Conservation (phyloP, 2,329 filamentous ascomycete genomes). For the Colletotrichum shisoi region DNA sequence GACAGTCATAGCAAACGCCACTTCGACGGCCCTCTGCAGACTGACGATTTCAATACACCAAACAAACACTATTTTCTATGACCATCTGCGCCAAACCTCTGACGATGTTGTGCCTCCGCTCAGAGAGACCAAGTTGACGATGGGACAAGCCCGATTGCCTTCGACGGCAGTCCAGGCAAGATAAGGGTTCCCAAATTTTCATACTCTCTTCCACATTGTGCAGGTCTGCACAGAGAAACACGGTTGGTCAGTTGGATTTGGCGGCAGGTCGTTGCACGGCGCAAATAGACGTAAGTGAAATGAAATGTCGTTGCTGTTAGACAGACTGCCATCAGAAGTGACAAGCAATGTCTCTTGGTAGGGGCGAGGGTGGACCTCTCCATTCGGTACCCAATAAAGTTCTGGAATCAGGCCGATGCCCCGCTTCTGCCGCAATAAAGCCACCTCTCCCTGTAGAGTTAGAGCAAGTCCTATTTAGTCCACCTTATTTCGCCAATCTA, state of each 20-base stretch:
- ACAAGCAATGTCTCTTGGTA: background rate
- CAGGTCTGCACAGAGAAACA: too few relatives aligned
- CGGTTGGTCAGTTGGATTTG: background rate
- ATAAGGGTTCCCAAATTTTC: background rate
- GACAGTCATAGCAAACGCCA: background rate
- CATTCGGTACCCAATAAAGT: background rate
- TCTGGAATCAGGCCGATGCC: too few relatives aligned
- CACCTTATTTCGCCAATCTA: fast-evolving
- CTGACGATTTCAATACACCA: background rate
- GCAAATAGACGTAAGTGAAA: background rate
- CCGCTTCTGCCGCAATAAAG: background rate
- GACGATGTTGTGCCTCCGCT: background rate
- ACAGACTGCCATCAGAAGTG: background rate
- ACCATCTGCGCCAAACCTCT: background rate
- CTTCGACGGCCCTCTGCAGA: background rate
- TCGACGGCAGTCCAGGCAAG: background rate
- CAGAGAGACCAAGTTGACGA: background rate
- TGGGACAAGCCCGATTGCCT: background rate
- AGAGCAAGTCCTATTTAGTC: background rate
- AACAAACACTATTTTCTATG: background rate
- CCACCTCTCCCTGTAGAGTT: background rate
- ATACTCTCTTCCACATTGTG: background rate
- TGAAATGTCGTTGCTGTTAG: background rate
- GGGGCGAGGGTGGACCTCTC: background rate
- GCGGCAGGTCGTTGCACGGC: background rate